Percentiles rank a stretch among this genome's conserved stretches.
Conservation (phyloP, 75 land plant genomes). For the Chamaecyparis obtusa region DNA sequence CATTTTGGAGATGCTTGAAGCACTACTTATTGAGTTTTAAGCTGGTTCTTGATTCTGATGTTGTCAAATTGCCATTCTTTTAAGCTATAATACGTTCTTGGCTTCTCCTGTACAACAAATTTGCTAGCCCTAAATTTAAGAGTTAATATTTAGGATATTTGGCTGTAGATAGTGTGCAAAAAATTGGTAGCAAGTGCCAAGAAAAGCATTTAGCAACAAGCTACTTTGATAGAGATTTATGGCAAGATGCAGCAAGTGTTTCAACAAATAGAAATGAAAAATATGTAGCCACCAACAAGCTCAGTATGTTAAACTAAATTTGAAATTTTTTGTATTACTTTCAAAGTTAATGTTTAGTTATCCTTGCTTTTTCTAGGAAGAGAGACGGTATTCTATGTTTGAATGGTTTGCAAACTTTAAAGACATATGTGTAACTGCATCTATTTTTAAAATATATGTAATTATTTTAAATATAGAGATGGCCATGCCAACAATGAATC, state of each 20-base stretch:
- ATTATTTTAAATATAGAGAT: neutral
- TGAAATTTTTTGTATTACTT: neutral
- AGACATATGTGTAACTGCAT: neutral
- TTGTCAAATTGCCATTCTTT: neutral
- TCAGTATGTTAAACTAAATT: too few species aligned
- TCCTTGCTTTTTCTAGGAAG: slow-evolving; percentile 7
- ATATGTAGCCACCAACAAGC: neutral
- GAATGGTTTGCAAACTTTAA: neutral
- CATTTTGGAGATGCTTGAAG: neutral
- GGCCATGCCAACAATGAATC: neutral
- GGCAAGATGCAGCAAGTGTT: slow-evolving; percentile 68
- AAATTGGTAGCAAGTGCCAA: slow-evolving; percentile 62
- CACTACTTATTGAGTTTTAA: neutral
- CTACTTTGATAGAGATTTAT: slow-evolving; percentile 51
- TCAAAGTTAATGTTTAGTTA: neutral
- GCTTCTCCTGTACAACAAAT: neutral
- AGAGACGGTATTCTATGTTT: neutral
- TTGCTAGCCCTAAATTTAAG: neutral
- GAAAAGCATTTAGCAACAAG: slow-evolving; percentile 51
- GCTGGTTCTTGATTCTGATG: neutral
- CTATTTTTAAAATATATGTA: neutral
- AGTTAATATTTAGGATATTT: neutral
- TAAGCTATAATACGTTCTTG: neutral
- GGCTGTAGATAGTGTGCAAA: slow-evolving; percentile 52
- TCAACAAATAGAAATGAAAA: slow-evolving; percentile 55